Percentiles rank a stretch among this genome's conserved stretches.
Conservation (phyloP, 192 early-diverging fungal species). For the Irineochytrium annulatum region DNA sequence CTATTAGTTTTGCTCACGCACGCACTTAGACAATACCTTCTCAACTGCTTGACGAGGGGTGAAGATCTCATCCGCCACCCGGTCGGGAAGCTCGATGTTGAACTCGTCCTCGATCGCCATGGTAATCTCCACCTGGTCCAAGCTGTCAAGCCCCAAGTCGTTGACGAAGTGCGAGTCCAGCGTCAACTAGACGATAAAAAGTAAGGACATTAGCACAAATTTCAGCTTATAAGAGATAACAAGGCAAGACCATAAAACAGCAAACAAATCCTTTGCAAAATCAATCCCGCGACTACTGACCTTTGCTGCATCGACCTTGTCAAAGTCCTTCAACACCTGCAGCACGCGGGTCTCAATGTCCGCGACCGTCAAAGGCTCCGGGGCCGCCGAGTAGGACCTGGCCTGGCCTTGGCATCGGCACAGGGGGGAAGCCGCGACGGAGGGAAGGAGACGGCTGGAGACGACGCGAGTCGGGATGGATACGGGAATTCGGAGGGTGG, state of each 20-base stretch:
- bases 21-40: constrained; percentile 36
- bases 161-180: constrained; percentile 81
- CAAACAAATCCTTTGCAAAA: too few species aligned
- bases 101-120: constrained; percentile 99
- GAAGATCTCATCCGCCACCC: constrained; percentile 94
- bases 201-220: not conserved
- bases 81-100: constrained; percentile 95
- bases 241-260: not conserved
- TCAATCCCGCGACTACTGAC: constrained; percentile 65
- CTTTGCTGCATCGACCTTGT: constrained; percentile 91
- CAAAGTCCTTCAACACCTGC: constrained; percentile 88
- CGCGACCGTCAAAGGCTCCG: constrained; percentile 56
- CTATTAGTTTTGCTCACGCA: not conserved
- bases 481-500: constrained; percentile 6
- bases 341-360: constrained; percentile 84
- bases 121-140: constrained; percentile 97
- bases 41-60: constrained; percentile 85
- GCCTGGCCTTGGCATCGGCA: too few species aligned
- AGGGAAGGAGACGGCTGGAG: not conserved
- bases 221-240: constrained; percentile 5
- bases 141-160: constrained; percentile 91
- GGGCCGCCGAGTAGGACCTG: constrained; percentile 74
- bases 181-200: constrained; percentile 60
- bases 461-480: constrained; percentile 5
- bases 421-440: constrained; percentile 2